phyloP scores from a whole-genome alignment of 2,329 filamentous ascomycete species.

The Pleoardoris graminearum region DNA sequence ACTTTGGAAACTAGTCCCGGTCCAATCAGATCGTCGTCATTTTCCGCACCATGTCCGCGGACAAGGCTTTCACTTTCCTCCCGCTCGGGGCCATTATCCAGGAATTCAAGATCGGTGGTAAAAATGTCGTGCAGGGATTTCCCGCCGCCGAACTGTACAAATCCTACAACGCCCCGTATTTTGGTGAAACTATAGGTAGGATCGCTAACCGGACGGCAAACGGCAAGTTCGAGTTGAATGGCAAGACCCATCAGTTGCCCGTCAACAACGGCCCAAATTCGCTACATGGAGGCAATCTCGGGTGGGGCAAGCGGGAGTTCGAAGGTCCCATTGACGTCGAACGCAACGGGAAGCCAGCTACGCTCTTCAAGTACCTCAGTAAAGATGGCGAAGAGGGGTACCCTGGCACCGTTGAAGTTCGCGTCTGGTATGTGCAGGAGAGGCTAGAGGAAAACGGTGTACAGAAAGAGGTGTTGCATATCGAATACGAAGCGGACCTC shows the following conservation, averaged over 20 bases:
- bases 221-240: slow-evolving; percentile 75
- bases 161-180: slow-evolving; percentile 73
- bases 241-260: slow-evolving; percentile 68
- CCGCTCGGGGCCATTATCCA: slow-evolving; percentile 80
- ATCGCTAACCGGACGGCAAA: slow-evolving; percentile 77
- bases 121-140: slow-evolving; percentile 90
- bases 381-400: slow-evolving; percentile 86
- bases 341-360: slow-evolving; percentile 52
- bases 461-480: slow-evolving; percentile 72
- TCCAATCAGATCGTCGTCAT: slow-evolving; percentile 1
- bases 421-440: slow-evolving; percentile 76
- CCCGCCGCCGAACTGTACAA: slow-evolving; percentile 74
- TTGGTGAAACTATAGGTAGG: slow-evolving; percentile 90
- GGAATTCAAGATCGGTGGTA: slow-evolving; percentile 73
- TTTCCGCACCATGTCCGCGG: slow-evolving; percentile 31
- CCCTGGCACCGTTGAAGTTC: slow-evolving; percentile 79
- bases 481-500: slow-evolving; percentile 88
- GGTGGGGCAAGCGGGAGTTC: slow-evolving; percentile 83
- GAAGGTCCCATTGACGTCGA: slow-evolving; percentile 66
- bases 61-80: slow-evolving; percentile 61
- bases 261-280: slow-evolving; percentile 79
- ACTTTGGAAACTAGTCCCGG: background rate
- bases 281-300: slow-evolving; percentile 58
- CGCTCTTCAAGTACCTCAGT: slow-evolving; percentile 61
- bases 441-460: slow-evolving; percentile 65